Base-by-base conservation (phyloP, 1,284 basidiomycete genomes). In the Marasmius oreades region DNA sequence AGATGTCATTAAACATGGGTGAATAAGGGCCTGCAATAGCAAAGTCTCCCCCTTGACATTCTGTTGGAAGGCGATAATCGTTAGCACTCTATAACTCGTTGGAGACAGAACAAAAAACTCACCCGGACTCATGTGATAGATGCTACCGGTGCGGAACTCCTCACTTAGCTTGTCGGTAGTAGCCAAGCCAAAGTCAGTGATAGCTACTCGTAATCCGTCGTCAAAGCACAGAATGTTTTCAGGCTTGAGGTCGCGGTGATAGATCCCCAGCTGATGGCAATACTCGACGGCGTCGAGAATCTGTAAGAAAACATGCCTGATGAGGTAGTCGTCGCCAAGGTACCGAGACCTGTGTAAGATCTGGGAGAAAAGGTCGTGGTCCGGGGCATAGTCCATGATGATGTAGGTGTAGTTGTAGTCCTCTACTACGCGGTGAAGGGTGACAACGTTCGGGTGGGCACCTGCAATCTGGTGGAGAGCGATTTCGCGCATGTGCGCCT, bases 121-220 rank as follows among this genome's bases (percentile, higher is more conserved):
- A 91, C 92, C 92, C 70, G 94, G 93, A 69, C 90, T 92, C 93
- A 95, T 95, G 74, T 98, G 97, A 72, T 96, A 97, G 20, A 95
- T 90, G 66, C 91, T 95, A 53, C 96, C 96, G 54, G 94, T 97
- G 61, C 95, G 90, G 77, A 97, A 98, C 72, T 98, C 96, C 57
- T 86, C 84, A 66, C 92, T 95, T 62, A 83, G 75, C 67, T 84
- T 85, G 62, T 98, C 94, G 37, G 89, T 91, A 1, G 96, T 99
- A 14, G 96, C 96, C 34, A 98, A 85, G 44, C 97, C 96, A 72
- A 99, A 99, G 75, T 99, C 97, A 55, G 95, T 95, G 67, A 99
- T 83, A 61, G 92, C 86, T 58, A 98, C 85, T 60, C 85, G 83
- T 63, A 87, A 80, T 61, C 95, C 95, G 67, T 76, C 80, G 60